Percentiles rank a stretch among this genome's conserved stretches.
phyloP scores from a whole-genome alignment of 495 filamentous ascomycete genomes.

The Lophiotrema nucula region DNA sequence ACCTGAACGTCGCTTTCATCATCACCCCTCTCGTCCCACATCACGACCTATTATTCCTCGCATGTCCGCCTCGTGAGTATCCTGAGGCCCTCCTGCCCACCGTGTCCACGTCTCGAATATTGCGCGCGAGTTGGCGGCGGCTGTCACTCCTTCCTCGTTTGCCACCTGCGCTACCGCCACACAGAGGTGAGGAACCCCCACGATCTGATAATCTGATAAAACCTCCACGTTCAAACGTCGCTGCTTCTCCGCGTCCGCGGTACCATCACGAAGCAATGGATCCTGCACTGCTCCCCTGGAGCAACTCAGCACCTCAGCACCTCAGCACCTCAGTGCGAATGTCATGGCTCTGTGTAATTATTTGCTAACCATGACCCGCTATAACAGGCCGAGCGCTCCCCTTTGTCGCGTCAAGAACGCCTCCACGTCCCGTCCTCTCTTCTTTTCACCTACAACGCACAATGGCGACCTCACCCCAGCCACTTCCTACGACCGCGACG shows the following conservation, averaged over 20 bases:
- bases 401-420: constrained; percentile 24
- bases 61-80: not conserved
- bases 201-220: constrained; percentile 14
- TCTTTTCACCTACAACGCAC: constrained; percentile 1
- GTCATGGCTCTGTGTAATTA: constrained; percentile 2
- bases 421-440: not conserved
- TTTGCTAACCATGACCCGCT: constrained; percentile 32
- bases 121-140: not conserved
- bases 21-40: not conserved
- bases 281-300: no score
- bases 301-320: no score
- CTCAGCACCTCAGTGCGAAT: not conserved
- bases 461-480: constrained; percentile 8
- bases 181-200: constrained; percentile 15
- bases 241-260: constrained; percentile 25
- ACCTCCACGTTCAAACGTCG: not conserved
- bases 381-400: constrained; percentile 1
- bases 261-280: constrained; percentile 4
- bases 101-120: not conserved
- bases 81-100: no score
- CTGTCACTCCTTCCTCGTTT: constrained; percentile 16
- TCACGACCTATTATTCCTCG: not conserved
- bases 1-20: not conserved
- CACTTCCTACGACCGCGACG: constrained; percentile 29
- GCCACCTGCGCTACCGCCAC: constrained; percentile 8